Conservation (phyloP, 805 yeast species). For the Phaffomyces antillensis region DNA sequence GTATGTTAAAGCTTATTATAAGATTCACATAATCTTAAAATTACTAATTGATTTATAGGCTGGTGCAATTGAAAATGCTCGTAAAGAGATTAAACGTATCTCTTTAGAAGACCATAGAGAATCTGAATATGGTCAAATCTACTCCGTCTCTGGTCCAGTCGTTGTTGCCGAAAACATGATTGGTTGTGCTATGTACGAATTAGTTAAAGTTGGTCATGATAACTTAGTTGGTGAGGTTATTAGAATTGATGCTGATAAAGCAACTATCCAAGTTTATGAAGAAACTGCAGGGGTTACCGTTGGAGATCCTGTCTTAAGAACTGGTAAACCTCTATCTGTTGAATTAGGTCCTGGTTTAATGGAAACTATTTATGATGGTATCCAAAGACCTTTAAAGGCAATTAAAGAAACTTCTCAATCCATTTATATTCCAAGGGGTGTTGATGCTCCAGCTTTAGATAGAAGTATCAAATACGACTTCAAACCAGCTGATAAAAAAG, state of each 20-base stretch:
- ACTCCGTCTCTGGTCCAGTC: constrained; percentile 97
- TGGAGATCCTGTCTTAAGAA: constrained; percentile 97
- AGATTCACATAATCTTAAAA: no score
- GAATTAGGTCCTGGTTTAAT: constrained; percentile 98
- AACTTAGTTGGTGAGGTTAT: constrained; percentile 97
- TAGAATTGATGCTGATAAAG: constrained; percentile 93
- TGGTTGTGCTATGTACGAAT: constrained; percentile 99
- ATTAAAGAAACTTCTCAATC: constrained; percentile 83
- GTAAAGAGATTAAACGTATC: constrained; percentile 83
- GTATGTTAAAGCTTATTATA: not conserved
- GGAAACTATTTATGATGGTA: constrained; percentile 99
- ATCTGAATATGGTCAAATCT: constrained; percentile 79
- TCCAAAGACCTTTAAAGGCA: constrained; percentile 95
- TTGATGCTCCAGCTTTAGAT: constrained; percentile 90
- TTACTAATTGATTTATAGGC: constrained; percentile 40
- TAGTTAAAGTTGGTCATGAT: constrained; percentile 96
- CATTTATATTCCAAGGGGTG: constrained; percentile 97
- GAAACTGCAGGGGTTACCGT: constrained; percentile 99
- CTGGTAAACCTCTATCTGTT: constrained; percentile 98
- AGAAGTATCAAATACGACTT: constrained; percentile 81
- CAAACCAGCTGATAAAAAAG: constrained; percentile 69
- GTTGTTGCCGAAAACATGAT: constrained; percentile 97
- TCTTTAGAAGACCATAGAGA: constrained; percentile 71
- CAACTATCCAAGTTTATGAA: constrained; percentile 97
- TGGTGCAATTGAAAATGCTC: constrained; percentile 95